Evolutionary conservation across 2,329 filamentous ascomycete species (phyloP).

Genomic region (Aspergillus sclerotialis): DNA sequence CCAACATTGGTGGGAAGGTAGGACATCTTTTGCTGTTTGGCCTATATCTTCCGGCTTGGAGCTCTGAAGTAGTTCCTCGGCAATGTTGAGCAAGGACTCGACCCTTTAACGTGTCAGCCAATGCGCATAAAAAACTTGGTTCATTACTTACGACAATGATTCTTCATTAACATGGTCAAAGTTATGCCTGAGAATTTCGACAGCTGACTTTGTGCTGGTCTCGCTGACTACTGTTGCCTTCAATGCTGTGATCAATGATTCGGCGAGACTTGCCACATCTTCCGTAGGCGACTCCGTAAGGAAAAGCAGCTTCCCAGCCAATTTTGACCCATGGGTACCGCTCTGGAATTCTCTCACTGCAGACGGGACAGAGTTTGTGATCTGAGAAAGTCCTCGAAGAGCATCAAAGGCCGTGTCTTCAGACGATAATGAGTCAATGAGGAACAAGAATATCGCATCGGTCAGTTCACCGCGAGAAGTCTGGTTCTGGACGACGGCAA

Average conservation of each 20-base stretch:
- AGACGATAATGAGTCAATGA: constrained; percentile 37
- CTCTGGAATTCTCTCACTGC: constrained; percentile 38
- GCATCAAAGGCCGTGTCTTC: constrained; percentile 27
- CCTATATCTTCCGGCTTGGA: constrained; percentile 19
- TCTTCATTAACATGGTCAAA: constrained; percentile 39
- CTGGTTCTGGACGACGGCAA: constrained; percentile 31
- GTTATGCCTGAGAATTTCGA: constrained; percentile 47
- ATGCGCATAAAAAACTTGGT: background rate
- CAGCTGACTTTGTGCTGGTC: constrained; percentile 39
- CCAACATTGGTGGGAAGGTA: constrained; percentile 64
- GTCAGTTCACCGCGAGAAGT: constrained; percentile 25
- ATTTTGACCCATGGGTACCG: constrained; percentile 39
- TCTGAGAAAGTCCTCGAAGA: constrained; percentile 40
- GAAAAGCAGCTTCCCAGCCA: constrained; percentile 47
- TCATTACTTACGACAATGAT: constrained; percentile 39
- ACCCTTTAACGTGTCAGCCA: constrained; percentile 32
- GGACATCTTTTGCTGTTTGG: constrained; percentile 38
- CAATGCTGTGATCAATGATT: constrained; percentile 25
- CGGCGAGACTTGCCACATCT: constrained; percentile 38
- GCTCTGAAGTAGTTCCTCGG: constrained; percentile 40
- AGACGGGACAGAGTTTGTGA: constrained; percentile 34
- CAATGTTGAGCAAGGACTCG: constrained; percentile 50
- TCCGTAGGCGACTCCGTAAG: constrained; percentile 49
- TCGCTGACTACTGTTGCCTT: constrained; percentile 31
- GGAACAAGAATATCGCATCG: constrained; percentile 28